Evolutionary conservation across 192 early-diverging fungal genomes (phyloP), one percentile per base, ranked within the genome.

Genomic region (Backusella psychrophila): DNA sequence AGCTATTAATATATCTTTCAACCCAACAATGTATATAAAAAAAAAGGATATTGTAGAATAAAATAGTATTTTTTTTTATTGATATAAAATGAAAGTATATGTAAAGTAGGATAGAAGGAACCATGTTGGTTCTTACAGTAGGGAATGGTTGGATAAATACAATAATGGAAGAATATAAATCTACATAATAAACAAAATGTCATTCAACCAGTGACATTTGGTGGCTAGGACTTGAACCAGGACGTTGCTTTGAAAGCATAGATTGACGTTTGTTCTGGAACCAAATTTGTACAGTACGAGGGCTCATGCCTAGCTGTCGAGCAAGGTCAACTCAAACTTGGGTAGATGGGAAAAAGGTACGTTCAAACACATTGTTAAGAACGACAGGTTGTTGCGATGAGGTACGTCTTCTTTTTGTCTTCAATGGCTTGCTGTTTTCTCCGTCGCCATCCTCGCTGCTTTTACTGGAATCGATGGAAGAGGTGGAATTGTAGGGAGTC

Each of bases 211-310:
- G 11, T 11, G 42, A 14, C 11, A 6, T 49, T n/a, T 6, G 17
- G n/a, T 49, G 19, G 46, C 46, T 6, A 49, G 19, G 46, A 49
- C 17, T 49, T 44, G 42, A 44, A 41, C 39, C 39, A 44, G 42
- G 5, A n/a, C 46, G 46, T 6, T n/a, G 53, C 6, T 86, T 59
- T 59, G 53, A 23, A 9, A 89, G 83, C 23, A 90, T 81, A 19
- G 87, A 88, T 80, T 95, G 94, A 8, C 94, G 87, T 33, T 90
- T 85, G 83, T 94, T 94, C 76, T 94, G 93, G 82, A 94, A 94
- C 94, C 91, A 93, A 34, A 93, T 90, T 77, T 93, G 92, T 4
- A 93, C 91, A 0, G 89, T 88, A 56, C 92, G 88, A 6, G 90
- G 87, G 8, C 88, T 91, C 92, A 93, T 92, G 26, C 83, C 87